Conservation (phyloP, 1,284 basidiomycete species). For the Cryptococcus floricola region DNA sequence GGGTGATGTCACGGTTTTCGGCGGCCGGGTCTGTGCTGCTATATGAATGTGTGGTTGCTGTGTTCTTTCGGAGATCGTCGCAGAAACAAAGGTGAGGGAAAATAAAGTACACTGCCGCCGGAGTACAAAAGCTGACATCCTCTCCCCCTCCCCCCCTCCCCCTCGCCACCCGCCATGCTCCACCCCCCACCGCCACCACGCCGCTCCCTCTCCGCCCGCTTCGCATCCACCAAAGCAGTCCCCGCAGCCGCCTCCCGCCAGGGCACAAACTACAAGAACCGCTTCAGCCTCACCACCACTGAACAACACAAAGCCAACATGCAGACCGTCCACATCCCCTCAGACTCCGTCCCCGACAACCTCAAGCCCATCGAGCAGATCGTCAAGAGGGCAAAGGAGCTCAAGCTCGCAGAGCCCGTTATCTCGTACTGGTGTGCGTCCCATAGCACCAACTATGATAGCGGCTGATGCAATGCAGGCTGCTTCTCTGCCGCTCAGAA, state of each 20-base stretch:
- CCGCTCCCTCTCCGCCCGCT: background rate
- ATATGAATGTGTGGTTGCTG: no score
- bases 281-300: background rate
- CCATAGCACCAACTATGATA: background rate
- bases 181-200: background rate
- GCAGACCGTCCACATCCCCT: conserved; percentile 43
- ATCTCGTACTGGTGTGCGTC: conserved; percentile 90
- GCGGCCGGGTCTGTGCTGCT: no score
- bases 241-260: background rate
- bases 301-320: conserved; percentile 16
- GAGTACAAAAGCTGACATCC: no score
- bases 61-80: no score
- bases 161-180: background rate
- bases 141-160: background rate
- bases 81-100: no score
- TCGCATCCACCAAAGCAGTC: background rate
- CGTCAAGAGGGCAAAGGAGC: conserved; percentile 84
- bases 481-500: conserved; percentile 86
- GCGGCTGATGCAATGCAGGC: conserved; percentile 53
- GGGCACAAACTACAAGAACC: background rate
- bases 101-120: no score
- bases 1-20: no score
- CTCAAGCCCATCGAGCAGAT: conserved; percentile 63
- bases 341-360: conserved; percentile 45
- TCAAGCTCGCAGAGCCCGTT: conserved; percentile 73